Evolutionary conservation across 1,139 yeast genomes (phyloP).

Genomic region (Nakaseomyces glabratus): DNA sequence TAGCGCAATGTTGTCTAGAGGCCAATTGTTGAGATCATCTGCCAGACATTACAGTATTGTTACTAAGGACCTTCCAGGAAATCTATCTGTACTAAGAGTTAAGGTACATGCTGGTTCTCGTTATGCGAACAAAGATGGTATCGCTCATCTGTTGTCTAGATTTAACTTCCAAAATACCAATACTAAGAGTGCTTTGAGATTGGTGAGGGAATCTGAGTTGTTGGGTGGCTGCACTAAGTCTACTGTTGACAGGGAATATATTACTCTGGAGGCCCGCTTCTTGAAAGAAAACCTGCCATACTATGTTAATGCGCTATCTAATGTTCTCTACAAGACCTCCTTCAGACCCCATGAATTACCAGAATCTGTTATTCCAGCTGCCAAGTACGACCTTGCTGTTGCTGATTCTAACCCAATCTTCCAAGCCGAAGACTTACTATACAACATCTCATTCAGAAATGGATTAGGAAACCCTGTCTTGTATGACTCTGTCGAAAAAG

Average conservation of each 20-base stretch:
- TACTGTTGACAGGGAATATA: slow-evolving; percentile 70
- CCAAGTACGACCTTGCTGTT: slow-evolving; percentile 45
- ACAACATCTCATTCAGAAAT: slow-evolving; percentile 51
- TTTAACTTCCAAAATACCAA: slow-evolving; percentile 79
- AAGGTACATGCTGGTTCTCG: slow-evolving; percentile 86
- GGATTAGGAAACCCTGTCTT: slow-evolving; percentile 83
- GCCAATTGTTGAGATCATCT: slow-evolving; percentile 6
- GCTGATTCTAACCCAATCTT: slow-evolving; percentile 46
- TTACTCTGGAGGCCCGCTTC: slow-evolving; percentile 72
- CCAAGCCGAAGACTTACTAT: slow-evolving; percentile 70
- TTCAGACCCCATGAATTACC: slow-evolving; percentile 74
- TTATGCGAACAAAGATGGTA: slow-evolving; percentile 65
- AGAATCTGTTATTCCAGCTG: slow-evolving; percentile 78
- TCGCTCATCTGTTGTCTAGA: slow-evolving; percentile 77
- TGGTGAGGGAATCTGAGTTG: slow-evolving; percentile 90
- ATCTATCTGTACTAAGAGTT: slow-evolving; percentile 67
- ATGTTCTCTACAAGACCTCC: slow-evolving; percentile 61
- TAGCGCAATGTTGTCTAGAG: slow-evolving; percentile 6
- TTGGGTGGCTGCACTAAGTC: slow-evolving; percentile 77
- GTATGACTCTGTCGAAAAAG: slow-evolving; percentile 54
- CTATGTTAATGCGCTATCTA: slow-evolving; percentile 80
- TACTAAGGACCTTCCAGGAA: slow-evolving; percentile 39
- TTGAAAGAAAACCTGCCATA: slow-evolving; percentile 84
- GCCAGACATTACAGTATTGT: slow-evolving; percentile 34
- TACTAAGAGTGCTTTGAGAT: slow-evolving; percentile 79